Evolutionary conservation across 2,329 filamentous ascomycete species (phyloP), one percentile per base, ranked within the genome.

Genomic region (Calonectria montana): DNA sequence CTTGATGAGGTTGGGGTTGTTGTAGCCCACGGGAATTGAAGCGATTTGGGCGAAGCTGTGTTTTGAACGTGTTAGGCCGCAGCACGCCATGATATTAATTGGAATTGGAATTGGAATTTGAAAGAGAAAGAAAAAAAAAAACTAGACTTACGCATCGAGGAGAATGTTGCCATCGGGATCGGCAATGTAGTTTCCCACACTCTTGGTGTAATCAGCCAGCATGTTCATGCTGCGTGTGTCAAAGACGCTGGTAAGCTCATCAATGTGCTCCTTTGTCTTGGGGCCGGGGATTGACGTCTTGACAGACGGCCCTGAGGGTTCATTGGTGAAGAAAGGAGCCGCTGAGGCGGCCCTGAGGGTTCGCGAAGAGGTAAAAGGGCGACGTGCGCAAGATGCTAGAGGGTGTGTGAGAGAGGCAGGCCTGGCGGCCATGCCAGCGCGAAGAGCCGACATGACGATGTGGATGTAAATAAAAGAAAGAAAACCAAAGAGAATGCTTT

Each of bases 1-100:
- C 78, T 91, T 88, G 76, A 90, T 87, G 73, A 98, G 89, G 75
- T 88, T 85, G 8, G 94, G 92, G 86, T 98, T 98, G 89, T 96
- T 97, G 90, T 98, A 98, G 72, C 95, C 95, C 55, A 98, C 88
- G 4, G 95, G 94, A 78, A 98, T 98, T 48, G 94, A 97, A 74
- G 95, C 95, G 81, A 98, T 98, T 85, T 98, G 95, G 64, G 95
- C 94, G 81, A 96, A 96, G 71, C 92, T 93, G 76, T 70, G n/a
- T 21, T 35, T 47, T n/a, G 12, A 53, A n/a, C 12, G 29, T 27
- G 65, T 78, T 45, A 80, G 68, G 1, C 23, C 8, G 1, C 10
- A 12, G 4, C 23, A 23, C 13, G 31, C 12, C 6, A 21, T 18
- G 31, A 13, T 15, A 15, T 13, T 9, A 7, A 29, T 1, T 9